Evolutionary conservation across 2,329 filamentous ascomycete genomes (phyloP).

Genomic region (Penicillium hesseltinei): DNA sequence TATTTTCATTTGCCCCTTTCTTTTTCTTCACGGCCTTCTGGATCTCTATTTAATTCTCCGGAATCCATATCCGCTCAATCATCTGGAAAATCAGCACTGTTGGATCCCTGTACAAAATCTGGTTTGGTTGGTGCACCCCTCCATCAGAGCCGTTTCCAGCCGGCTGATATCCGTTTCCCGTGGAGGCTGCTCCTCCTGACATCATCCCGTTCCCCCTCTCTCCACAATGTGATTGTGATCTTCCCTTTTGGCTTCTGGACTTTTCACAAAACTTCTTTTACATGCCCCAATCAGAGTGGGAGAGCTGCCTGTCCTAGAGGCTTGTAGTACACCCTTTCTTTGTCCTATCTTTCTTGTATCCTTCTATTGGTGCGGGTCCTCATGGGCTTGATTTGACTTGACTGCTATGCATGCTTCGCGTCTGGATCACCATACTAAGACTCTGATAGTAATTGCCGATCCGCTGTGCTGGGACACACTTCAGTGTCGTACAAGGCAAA

Average conservation of each 20-base stretch:
- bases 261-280: not conserved
- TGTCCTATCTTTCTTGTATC: not conserved
- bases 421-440: slow-evolving; percentile 15
- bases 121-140: not conserved
- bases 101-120: not conserved
- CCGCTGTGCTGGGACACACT: slow-evolving; percentile 11
- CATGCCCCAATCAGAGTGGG: not conserved
- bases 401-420: slow-evolving; percentile 4
- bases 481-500: slow-evolving; percentile 9
- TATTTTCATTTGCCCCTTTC: not conserved
- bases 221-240: slow-evolving; percentile 1
- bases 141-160: not conserved
- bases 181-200: not conserved
- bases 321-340: not conserved
- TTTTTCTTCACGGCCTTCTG: not conserved
- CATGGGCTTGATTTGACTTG: not conserved
- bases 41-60: not conserved
- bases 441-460: slow-evolving; percentile 12
- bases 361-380: not conserved
- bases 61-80: not conserved
- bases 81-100: not conserved
- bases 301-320: not conserved
- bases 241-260: not conserved
- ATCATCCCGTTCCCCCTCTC: not conserved
- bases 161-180: not conserved